Evolutionary conservation across 75 land plant genomes (phyloP).

Genomic region (Sequoia sempervirens): DNA sequence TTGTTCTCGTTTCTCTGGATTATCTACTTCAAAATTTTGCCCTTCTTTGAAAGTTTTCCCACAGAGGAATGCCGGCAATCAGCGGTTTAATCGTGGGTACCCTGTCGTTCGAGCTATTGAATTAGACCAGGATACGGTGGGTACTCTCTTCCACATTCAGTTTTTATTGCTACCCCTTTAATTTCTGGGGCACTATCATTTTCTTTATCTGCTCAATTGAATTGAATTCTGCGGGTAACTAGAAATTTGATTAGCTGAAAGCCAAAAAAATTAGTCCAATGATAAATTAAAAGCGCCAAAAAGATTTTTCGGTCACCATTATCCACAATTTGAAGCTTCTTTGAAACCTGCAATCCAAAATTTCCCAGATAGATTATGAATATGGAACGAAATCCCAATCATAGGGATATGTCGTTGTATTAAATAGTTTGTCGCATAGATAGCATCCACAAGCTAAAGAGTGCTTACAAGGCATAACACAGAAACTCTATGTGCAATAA

Average conservation of each 20-base stretch:
- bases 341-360: background rate
- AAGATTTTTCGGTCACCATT: background rate
- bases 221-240: background rate
- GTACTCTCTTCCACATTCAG: background rate
- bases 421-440: background rate
- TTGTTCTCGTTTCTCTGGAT: slow-evolving; percentile 1
- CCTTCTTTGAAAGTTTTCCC: background rate
- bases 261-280: background rate
- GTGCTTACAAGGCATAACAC: background rate
- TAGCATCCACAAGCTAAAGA: background rate
- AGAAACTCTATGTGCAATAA: too few species aligned
- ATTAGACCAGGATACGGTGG: slow-evolving; percentile 79
- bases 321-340: background rate
- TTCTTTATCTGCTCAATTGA: background rate
- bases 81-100: slow-evolving; percentile 2
- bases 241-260: background rate
- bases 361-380: background rate
- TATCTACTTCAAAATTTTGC: background rate
- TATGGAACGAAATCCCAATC: background rate
- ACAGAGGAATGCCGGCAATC: background rate
- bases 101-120: slow-evolving; percentile 57
- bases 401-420: background rate
- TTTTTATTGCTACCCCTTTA: background rate
- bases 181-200: background rate
- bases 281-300: background rate